Percentiles rank a stretch among this genome's conserved stretches.
These are phyloP conservation scores for Dendrobium nobile DNA, from an alignment of 106 monocot species.

Conservation along the genomic window DNA sequence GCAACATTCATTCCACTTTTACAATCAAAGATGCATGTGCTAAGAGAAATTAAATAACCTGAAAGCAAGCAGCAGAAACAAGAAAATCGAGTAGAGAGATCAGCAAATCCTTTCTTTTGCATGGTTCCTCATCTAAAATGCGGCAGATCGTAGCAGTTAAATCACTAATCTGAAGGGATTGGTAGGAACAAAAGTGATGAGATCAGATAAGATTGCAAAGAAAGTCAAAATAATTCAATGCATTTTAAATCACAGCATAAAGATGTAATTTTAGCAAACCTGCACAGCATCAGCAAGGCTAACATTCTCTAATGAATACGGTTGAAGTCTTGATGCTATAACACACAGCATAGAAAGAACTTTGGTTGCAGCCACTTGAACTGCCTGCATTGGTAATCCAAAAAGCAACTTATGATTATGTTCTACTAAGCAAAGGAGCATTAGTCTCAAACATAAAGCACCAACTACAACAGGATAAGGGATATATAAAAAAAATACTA, in stretches of 20 bases:
- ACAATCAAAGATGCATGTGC: not conserved
- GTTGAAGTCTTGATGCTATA: constrained; percentile 39
- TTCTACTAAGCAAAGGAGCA: not conserved
- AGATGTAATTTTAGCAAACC: constrained; percentile 27
- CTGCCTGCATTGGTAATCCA: constrained; percentile 29
- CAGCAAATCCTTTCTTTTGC: constrained; percentile 31
- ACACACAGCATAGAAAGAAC: constrained; percentile 49
- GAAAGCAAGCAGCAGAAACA: constrained; percentile 47
- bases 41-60: constrained; percentile 29
- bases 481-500: not conserved
- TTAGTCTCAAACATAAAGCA: not conserved
- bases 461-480: not conserved
- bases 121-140: constrained; percentile 33
- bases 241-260: not conserved
- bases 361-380: constrained; percentile 53
- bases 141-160: constrained; percentile 23
- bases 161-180: constrained; percentile 35
- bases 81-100: constrained; percentile 45
- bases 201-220: not conserved
- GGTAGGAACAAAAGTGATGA: not conserved
- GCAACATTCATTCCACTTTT: not conserved
- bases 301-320: constrained; percentile 39
- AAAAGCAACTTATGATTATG: not conserved
- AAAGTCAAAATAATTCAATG: not conserved
- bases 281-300: constrained; percentile 37